phyloP scores from a whole-genome alignment of 257 asterid genomes.

The Penstemon davidsonii region DNA sequence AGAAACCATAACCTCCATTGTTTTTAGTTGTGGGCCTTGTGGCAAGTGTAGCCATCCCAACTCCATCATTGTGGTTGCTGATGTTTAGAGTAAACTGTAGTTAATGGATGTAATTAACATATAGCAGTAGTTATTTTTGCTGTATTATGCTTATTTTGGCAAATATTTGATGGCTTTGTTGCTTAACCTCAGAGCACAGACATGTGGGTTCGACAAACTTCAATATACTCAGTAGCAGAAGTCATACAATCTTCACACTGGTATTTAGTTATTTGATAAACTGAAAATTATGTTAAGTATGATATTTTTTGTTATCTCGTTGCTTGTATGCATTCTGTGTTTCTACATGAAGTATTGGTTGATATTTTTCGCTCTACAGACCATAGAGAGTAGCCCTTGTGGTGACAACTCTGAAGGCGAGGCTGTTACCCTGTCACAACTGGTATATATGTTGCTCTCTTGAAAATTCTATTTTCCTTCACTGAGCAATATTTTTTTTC shows the following conservation, averaged over 20 bases:
- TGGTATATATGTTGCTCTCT: slow-evolving; percentile 50
- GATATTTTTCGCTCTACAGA: slow-evolving; percentile 54
- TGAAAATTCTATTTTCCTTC: slow-evolving; percentile 21
- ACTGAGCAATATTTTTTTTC: slow-evolving; percentile 1
- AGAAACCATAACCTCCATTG: slow-evolving; percentile 10
- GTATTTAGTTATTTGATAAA: slow-evolving; percentile 40
- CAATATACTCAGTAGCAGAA: slow-evolving; percentile 98
- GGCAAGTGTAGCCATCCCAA: slow-evolving; percentile 11
- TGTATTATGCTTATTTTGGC: slow-evolving; percentile 8
- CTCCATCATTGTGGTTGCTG: slow-evolving; percentile 18
- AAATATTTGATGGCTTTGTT: slow-evolving; percentile 32
- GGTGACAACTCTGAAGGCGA: slow-evolving; percentile 86
- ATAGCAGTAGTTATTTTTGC: not conserved
- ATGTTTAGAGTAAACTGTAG: slow-evolving; percentile 7
- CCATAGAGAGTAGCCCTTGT: slow-evolving; percentile 95
- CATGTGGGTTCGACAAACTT: slow-evolving; percentile 99
- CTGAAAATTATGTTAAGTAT: slow-evolving; percentile 16
- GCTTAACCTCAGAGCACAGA: slow-evolving; percentile 79
- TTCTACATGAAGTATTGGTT: slow-evolving; percentile 26
- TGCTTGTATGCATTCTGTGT: slow-evolving; percentile 20
- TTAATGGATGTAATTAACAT: slow-evolving; percentile 3
- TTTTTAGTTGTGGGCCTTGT: slow-evolving; percentile 3
- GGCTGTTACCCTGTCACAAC: slow-evolving; percentile 92
- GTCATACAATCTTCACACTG: slow-evolving; percentile 99
- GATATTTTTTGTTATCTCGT: slow-evolving; percentile 18